Conservation (phyloP, 768 basidiomycete species). For the Lentinula raphanica region DNA sequence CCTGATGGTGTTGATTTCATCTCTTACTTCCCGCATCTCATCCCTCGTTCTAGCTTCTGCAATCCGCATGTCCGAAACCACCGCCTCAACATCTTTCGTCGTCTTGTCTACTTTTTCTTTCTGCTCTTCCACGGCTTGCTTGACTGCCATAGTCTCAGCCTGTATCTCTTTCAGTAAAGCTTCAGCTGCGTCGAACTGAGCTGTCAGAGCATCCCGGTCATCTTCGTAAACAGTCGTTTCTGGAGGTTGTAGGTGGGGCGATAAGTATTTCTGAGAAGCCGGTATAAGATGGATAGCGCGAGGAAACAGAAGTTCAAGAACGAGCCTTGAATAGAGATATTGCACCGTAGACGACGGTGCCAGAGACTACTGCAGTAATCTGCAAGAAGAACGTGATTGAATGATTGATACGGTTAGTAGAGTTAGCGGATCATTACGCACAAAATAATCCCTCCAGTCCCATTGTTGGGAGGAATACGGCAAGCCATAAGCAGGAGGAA, state of each 20-base stretch:
- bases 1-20: slow-evolving; percentile 84
- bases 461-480: slow-evolving; percentile 51
- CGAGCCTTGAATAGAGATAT: slow-evolving; percentile 72
- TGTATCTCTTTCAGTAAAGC: slow-evolving; percentile 77
- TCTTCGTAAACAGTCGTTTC: slow-evolving; percentile 83
- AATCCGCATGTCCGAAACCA: slow-evolving; percentile 70
- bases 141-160: slow-evolving; percentile 66
- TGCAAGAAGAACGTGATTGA: slow-evolving; percentile 23
- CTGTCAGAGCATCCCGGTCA: slow-evolving; percentile 77
- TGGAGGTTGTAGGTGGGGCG: slow-evolving; percentile 89
- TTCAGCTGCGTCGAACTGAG: slow-evolving; percentile 88
- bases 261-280: slow-evolving; percentile 76
- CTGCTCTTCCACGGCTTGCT: slow-evolving; percentile 71
- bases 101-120: slow-evolving; percentile 65
- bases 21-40: slow-evolving; percentile 87
- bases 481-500: slow-evolving; percentile 39
- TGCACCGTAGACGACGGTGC: slow-evolving; percentile 77
- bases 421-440: slow-evolving; percentile 35
- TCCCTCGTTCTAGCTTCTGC: slow-evolving; percentile 75
- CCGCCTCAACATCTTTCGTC: slow-evolving; percentile 65
- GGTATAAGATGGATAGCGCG: slow-evolving; percentile 3
- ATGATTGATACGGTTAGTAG: too few relatives aligned
- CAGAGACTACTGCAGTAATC: slow-evolving; percentile 92
- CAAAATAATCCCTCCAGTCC: slow-evolving; percentile 99
- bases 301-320: not conserved